These are phyloP conservation scores for Mycena olivaceomarginata DNA, from an alignment of 768 basidiomycete species.

Conservation along the genomic window DNA sequence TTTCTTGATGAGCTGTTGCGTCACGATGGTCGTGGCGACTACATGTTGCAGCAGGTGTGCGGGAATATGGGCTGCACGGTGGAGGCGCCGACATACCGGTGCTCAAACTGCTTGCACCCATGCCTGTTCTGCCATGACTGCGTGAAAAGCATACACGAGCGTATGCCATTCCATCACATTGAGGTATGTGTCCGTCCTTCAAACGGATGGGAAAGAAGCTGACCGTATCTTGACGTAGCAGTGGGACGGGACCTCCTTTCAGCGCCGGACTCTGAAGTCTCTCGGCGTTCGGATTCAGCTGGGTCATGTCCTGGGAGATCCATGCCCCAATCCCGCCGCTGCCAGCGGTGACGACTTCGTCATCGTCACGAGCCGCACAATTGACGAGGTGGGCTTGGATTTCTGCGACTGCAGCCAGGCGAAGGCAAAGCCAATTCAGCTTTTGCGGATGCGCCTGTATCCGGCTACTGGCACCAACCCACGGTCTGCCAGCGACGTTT, in stretches of 20 bases:
- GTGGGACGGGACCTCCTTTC: neutral
- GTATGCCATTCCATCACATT: neutral
- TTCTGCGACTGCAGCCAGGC: neutral
- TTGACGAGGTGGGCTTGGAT: constrained; percentile 15
- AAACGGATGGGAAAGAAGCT: neutral
- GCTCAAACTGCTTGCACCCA: neutral
- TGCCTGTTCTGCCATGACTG: constrained; percentile 1
- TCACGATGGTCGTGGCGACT: constrained; percentile 8
- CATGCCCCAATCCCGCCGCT: neutral
- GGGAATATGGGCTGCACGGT: neutral
- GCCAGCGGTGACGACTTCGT: constrained; percentile 10
- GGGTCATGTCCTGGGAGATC: neutral
- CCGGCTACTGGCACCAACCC: constrained; percentile 7
- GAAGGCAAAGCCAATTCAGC: neutral
- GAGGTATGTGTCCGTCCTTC: neutral
- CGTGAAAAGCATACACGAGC: neutral
- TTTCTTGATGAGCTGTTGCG: constrained; percentile 4
- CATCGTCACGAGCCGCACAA: neutral
- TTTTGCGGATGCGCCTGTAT: constrained; percentile 6
- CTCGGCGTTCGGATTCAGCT: constrained; percentile 12
- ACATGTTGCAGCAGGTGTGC: neutral
- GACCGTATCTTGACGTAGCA: neutral
- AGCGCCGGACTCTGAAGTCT: neutral
- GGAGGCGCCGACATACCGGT: neutral
- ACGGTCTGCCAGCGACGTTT: neutral